These are phyloP conservation scores for Astragalus glycyphyllos DNA, from an alignment of 306 rosid species.

Conservation along the genomic window DNA sequence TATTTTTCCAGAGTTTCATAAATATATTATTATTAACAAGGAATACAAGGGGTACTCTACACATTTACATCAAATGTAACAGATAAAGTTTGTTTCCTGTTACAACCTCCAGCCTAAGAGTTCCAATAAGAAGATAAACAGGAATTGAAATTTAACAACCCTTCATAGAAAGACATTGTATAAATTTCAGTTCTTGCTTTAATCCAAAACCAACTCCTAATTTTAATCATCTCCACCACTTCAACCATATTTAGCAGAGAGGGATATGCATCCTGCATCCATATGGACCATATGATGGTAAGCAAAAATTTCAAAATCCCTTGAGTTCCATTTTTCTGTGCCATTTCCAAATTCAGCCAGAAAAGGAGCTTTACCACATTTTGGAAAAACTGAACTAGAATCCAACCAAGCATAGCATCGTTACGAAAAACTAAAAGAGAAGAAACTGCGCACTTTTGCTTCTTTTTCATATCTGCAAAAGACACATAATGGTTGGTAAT, in stretches of 20 bases:
- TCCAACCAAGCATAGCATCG: not conserved
- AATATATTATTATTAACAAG: too few species aligned
- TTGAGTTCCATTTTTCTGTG: not conserved
- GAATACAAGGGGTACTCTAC: not conserved
- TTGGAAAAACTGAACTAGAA: not conserved
- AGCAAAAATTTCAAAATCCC: not conserved
- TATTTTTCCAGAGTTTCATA: too few species aligned
- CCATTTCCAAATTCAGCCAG: not conserved
- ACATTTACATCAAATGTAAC: not conserved
- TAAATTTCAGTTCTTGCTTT: not conserved
- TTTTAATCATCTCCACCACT: conserved; percentile 4
- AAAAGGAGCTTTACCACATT: not conserved
- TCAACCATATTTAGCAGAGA: conserved; percentile 17
- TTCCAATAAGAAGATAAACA: not conserved
- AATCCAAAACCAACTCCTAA: not conserved
- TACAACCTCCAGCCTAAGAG: not conserved
- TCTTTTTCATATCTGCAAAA: not conserved
- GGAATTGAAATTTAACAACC: not conserved
- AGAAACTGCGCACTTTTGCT: not conserved
- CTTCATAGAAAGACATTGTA: not conserved
- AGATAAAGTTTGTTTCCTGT: not conserved
- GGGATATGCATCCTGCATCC: conserved; percentile 19
- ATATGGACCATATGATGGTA: not conserved
- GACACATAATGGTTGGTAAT: not conserved
- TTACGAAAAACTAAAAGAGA: not conserved